Evolutionary conservation across 345 rosid species (phyloP).

Genomic region (Aquilaria malaccensis): DNA sequence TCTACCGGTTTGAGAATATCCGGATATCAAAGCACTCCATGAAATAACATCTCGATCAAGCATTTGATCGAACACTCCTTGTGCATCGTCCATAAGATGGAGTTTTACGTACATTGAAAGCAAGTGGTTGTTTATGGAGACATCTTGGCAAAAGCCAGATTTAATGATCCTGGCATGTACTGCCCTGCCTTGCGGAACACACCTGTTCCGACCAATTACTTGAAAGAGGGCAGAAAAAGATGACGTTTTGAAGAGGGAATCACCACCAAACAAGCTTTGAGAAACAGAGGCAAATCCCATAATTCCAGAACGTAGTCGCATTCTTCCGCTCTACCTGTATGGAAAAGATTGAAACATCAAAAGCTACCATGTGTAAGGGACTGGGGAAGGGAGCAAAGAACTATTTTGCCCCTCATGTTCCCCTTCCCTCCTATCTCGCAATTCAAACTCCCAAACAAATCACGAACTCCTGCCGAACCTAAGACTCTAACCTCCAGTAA

Average conservation of each 20-base stretch:
- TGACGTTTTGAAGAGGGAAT: constrained; percentile 7
- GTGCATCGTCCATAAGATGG: constrained; percentile 16
- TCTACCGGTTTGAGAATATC: constrained; percentile 20
- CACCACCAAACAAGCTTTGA: too few species aligned
- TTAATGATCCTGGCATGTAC: constrained; percentile 22
- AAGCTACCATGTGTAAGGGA: too few species aligned
- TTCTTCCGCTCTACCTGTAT: too few species aligned
- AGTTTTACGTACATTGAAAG: constrained; percentile 17
- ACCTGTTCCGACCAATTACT: constrained; percentile 15
- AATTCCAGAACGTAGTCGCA: too few species aligned
- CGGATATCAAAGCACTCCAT: constrained; percentile 24
- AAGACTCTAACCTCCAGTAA: too few species aligned
- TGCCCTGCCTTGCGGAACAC: constrained; percentile 18
- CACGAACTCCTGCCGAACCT: too few species aligned
- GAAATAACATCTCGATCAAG: constrained; percentile 20
- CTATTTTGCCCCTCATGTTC: too few species aligned
- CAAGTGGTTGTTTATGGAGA: constrained; percentile 22
- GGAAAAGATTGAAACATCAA: too few species aligned
- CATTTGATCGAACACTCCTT: constrained; percentile 20
- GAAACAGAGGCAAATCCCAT: too few species aligned
- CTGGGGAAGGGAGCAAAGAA: too few species aligned
- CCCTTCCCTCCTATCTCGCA: too few species aligned
- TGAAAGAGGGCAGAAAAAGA: constrained; percentile 19
- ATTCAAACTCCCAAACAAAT: too few species aligned
- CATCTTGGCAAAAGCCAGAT: constrained; percentile 18